Conservation (phyloP, 2,329 filamentous ascomycete genomes). For the Elsinoe ampelina region DNA sequence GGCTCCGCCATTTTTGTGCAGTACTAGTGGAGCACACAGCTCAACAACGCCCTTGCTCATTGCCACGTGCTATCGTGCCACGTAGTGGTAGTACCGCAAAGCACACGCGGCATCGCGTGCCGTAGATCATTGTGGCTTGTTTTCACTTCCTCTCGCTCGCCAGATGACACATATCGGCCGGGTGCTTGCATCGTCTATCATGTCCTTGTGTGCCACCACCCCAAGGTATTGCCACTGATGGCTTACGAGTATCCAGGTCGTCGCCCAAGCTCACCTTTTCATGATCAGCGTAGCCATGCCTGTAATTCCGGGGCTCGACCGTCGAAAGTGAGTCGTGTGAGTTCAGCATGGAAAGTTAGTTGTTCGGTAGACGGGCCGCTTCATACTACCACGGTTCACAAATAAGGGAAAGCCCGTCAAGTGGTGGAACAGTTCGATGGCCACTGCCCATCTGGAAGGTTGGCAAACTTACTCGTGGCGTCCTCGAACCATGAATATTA, state of each 20-base stretch:
- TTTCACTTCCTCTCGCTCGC: background rate
- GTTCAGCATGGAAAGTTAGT: background rate
- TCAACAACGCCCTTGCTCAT: slow-evolving; percentile 6
- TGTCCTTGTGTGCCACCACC: background rate
- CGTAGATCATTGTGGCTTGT: slow-evolving; percentile 10
- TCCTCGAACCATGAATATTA: background rate
- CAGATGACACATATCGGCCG: background rate
- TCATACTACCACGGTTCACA: background rate
- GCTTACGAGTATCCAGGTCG: background rate
- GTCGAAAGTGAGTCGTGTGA: background rate
- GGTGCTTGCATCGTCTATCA: background rate
- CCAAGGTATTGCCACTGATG: background rate
- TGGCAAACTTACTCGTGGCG: background rate
- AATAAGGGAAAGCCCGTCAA: background rate
- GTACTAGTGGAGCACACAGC: background rate
- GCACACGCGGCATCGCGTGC: slow-evolving; percentile 1
- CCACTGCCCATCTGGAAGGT: background rate
- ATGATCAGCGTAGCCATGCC: background rate
- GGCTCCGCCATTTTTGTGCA: background rate
- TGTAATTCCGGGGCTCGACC: background rate
- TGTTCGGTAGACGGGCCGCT: slow-evolving; percentile 1
- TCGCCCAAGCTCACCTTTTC: background rate
- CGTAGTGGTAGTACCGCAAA: background rate
- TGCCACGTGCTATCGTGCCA: slow-evolving; percentile 10
- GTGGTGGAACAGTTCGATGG: background rate